Evolutionary conservation across 169 alveolate genomes (phyloP).

Genomic region (Plasmodium relictum): DNA sequence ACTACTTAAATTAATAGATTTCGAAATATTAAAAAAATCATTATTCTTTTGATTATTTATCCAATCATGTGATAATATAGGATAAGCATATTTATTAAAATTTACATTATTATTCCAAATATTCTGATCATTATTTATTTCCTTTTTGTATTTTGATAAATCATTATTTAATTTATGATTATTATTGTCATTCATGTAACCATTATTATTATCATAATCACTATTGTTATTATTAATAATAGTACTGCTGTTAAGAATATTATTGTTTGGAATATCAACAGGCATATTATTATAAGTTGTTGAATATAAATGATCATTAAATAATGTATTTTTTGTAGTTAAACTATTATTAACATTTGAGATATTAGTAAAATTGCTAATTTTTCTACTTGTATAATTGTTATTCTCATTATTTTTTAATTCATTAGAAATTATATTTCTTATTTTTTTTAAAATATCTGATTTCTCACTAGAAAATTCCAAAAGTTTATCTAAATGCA

Average conservation of each 20-base stretch:
- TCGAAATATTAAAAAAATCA: slow-evolving; percentile 53
- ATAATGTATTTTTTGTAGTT: slow-evolving; percentile 18
- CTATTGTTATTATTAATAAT: neutral
- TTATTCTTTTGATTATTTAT: slow-evolving; percentile 21
- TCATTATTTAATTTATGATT: neutral
- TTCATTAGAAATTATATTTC: slow-evolving; percentile 58
- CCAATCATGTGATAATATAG: slow-evolving; percentile 36
- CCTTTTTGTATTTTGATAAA: slow-evolving; percentile 46
- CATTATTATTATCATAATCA: slow-evolving; percentile 15
- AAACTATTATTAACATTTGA: slow-evolving; percentile 7
- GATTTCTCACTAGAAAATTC: slow-evolving; percentile 36
- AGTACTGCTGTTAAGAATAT: neutral
- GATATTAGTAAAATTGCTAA: neutral
- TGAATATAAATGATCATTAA: slow-evolving; percentile 18
- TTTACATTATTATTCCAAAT: slow-evolving; percentile 42
- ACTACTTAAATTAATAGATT: slow-evolving; percentile 63
- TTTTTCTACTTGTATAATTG: slow-evolving; percentile 28
- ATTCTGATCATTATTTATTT: slow-evolving; percentile 35
- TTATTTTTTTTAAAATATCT: slow-evolving; percentile 60
- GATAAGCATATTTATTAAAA: slow-evolving; percentile 40
- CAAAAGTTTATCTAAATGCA: slow-evolving; percentile 27
- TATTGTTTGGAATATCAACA: neutral
- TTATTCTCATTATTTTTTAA: slow-evolving; percentile 29
- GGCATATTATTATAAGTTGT: slow-evolving; percentile 16
- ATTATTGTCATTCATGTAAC: slow-evolving; percentile 25